Conservation (phyloP, 2,329 filamentous ascomycete genomes). For the Alternaria sp. region DNA sequence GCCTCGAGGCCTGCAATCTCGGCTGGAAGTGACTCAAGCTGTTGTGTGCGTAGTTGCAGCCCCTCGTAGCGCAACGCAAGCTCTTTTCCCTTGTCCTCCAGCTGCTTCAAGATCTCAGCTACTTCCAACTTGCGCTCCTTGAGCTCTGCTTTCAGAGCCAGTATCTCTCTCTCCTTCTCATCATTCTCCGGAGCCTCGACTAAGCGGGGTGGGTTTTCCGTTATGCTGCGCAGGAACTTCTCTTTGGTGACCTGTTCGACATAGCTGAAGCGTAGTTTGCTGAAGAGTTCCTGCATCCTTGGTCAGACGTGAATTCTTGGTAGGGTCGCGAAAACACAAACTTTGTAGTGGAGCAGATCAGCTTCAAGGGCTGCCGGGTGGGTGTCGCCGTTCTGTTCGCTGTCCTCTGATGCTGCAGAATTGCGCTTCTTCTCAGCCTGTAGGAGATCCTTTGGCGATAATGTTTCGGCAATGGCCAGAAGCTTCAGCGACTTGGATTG, state of each 20-base stretch:
- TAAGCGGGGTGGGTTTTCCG: conserved; percentile 86
- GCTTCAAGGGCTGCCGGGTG: conserved; percentile 75
- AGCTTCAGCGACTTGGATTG: conserved; percentile 72
- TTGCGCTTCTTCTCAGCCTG: conserved; percentile 51
- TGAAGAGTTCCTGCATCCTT: conserved; percentile 78
- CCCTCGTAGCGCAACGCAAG: conserved; percentile 66
- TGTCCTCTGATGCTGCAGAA: conserved; percentile 72
- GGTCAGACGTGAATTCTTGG: conserved; percentile 10
- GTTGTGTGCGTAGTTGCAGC: conserved; percentile 61
- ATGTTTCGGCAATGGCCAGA: conserved; percentile 77
- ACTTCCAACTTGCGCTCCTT: conserved; percentile 84
- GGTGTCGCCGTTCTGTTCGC: conserved; percentile 72
- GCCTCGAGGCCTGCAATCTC: conserved; percentile 62
- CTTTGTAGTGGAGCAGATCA: conserved; percentile 87
- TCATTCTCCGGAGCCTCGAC: conserved; percentile 82
- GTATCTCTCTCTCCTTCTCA: conserved; percentile 63
- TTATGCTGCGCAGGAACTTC: conserved; percentile 92
- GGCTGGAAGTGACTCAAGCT: conserved; percentile 60
- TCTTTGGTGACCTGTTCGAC: conserved; percentile 99
- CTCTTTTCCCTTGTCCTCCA: conserved; percentile 71
- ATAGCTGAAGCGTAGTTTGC: conserved; percentile 95
- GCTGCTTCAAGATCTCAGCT: conserved; percentile 72
- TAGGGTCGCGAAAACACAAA: conserved; percentile 31
- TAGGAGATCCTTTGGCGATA: conserved; percentile 63
- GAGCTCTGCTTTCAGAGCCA: conserved; percentile 75